Conservation (phyloP, 768 basidiomycete genomes). For the Lactarius indigo region DNA sequence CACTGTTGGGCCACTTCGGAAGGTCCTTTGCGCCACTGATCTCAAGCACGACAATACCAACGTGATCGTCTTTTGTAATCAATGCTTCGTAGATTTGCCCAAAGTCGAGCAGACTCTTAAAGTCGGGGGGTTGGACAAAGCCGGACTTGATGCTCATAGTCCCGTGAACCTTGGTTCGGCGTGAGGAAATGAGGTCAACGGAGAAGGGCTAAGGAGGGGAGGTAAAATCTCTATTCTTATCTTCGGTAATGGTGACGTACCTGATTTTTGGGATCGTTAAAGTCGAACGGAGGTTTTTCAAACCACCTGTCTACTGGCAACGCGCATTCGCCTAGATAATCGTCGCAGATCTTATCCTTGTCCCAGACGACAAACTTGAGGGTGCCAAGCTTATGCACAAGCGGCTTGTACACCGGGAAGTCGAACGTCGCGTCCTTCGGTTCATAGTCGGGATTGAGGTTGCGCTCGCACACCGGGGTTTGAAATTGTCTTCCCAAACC, state of each 20-base stretch:
- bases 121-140: too few species aligned
- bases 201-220: too few species aligned
- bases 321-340: neutral
- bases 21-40: conserved; percentile 80
- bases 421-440: neutral
- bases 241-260: neutral
- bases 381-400: neutral
- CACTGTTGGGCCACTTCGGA: conserved; percentile 83
- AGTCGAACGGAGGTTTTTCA: neutral
- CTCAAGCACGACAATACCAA: conserved; percentile 88
- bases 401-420: neutral
- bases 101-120: too few species aligned
- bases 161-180: too few species aligned
- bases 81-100: too few species aligned
- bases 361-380: neutral
- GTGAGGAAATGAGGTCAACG: too few species aligned
- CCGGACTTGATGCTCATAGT: too few species aligned
- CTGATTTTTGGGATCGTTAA: neutral
- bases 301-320: neutral
- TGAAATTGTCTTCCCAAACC: neutral
- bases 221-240: neutral
- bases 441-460: neutral
- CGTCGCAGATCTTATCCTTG: neutral
- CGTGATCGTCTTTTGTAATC: conserved; percentile 48
- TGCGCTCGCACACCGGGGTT: conserved; percentile 46